phyloP scores from a whole-genome alignment of 176 grass and related monocot species.

The Musa schizocarpa region DNA sequence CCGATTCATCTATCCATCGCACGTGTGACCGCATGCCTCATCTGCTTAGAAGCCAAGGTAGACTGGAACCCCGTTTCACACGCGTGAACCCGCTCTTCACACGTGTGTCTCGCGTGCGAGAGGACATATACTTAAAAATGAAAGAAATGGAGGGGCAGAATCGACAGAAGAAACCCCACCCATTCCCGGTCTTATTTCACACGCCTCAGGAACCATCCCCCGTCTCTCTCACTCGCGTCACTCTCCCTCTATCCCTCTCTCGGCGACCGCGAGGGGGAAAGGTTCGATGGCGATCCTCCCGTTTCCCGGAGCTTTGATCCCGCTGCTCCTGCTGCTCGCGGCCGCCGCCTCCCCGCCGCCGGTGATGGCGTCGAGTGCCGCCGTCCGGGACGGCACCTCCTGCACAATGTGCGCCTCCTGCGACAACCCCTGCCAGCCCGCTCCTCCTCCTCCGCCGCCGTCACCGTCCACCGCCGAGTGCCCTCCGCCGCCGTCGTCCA shows the following conservation, averaged over 20 bases:
- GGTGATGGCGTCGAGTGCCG: neutral
- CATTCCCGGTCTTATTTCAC: no score
- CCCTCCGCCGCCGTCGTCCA: neutral
- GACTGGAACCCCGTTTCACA: no score
- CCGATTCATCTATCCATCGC: no score
- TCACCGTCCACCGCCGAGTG: neutral
- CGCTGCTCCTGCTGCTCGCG: neutral
- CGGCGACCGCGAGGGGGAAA: neutral
- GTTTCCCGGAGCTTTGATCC: neutral
- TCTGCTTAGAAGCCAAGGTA: no score
- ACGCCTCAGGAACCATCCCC: no score
- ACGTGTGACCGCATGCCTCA: no score
- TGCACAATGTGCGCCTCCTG: constrained; percentile 30
- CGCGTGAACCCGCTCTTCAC: no score
- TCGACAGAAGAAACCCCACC: no score
- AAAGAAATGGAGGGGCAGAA: no score
- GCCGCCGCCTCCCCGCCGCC: neutral
- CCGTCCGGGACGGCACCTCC: constrained; percentile 1
- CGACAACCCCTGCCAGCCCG: constrained; percentile 19
- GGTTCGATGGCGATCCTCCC: neutral
- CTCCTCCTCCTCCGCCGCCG: constrained; percentile 9
- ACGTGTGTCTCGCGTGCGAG: no score
- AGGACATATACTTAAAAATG: no score
- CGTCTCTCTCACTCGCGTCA: neutral
- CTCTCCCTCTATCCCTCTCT: neutral